Conservation (phyloP, 192 early-diverging fungal species). For the Phlyctochytrium arcticum region DNA sequence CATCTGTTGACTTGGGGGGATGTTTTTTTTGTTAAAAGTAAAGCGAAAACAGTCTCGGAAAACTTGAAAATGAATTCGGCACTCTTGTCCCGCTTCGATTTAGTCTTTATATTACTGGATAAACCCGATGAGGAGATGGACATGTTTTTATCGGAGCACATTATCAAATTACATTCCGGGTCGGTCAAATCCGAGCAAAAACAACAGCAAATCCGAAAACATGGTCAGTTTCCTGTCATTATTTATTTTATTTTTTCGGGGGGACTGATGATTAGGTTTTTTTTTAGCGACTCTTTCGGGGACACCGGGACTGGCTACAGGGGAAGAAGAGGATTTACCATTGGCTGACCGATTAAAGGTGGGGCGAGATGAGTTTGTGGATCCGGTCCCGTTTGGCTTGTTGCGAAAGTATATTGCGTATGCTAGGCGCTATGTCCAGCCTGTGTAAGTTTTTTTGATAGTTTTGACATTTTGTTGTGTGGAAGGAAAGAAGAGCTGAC, state of each 20-base stretch:
- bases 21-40: neutral
- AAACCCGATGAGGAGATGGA: conserved; percentile 77
- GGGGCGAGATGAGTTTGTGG: conserved; percentile 49
- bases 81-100: conserved; percentile 75
- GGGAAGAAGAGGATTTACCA: neutral
- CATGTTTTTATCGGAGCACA: conserved; percentile 71
- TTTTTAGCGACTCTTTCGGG: neutral
- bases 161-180: conserved; percentile 61
- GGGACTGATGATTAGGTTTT: neutral
- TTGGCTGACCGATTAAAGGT: conserved; percentile 45
- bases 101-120: conserved; percentile 80
- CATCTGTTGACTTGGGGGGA: neutral
- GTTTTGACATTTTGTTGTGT: too few relatives aligned
- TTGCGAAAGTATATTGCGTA: conserved; percentile 83
- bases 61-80: conserved; percentile 75
- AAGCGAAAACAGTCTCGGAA: conserved; percentile 69
- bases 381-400: conserved; percentile 58
- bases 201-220: conserved; percentile 8
- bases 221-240: neutral
- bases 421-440: conserved; percentile 73
- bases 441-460: conserved; percentile 43
- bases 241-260: neutral
- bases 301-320: neutral
- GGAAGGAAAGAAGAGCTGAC: too few relatives aligned
- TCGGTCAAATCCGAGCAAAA: conserved; percentile 6